Evolutionary conservation across 768 basidiomycete species (phyloP), one percentile per base, ranked within the genome.

Genomic region (Rhodosporidiobolus odoratus): DNA sequence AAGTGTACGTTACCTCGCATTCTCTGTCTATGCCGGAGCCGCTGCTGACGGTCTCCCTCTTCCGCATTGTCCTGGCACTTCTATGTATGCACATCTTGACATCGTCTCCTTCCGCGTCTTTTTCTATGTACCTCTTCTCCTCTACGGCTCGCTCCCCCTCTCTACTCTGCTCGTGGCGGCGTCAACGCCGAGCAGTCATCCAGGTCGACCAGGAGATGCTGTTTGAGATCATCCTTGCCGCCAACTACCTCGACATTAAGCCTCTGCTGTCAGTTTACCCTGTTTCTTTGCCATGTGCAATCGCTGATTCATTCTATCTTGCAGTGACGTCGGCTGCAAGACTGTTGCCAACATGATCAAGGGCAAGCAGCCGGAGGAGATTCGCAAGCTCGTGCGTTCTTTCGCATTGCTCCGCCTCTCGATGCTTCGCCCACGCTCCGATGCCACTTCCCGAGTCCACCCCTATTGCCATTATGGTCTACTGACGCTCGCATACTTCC

Each of bases 321-420:
- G 7, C 69, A 95, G 92, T 75, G 94, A 96, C 78, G 92, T 96
- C 68, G 94, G 94, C 2, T 96, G 94, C 86, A 95, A 96, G 84
- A 96, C 92, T 6, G 94, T 96, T 8, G 96, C 96, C 21, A 98
- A 98, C 85, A 99, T 98, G 96, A 98, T 99, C 86, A 98, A 99
- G 84, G 96, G 96, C 41, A 99, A 99, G 86, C 95, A 94, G 6
- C 96, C 96, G 32, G 96, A 98, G 80, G 96, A 98, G 82, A 98
- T 99, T 76, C 89, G 95, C 68, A 97, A 97, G 78, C 86, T 98
- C 63, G 95, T 96, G 16, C 85, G 93, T 94, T 65, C 35, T 7
- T 21, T 4, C 52, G 6, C 27, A 9, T 23, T 50, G 9, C 27
- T 50, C 48, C 48, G 12, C 48, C 48, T 50, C 27, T 30, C 47